A percentile compares a stretch with the other conserved stretches of the same genome.
phyloP scores from a whole-genome alignment of 306 rosid genomes.

The Sechiopsis laciniata region DNA sequence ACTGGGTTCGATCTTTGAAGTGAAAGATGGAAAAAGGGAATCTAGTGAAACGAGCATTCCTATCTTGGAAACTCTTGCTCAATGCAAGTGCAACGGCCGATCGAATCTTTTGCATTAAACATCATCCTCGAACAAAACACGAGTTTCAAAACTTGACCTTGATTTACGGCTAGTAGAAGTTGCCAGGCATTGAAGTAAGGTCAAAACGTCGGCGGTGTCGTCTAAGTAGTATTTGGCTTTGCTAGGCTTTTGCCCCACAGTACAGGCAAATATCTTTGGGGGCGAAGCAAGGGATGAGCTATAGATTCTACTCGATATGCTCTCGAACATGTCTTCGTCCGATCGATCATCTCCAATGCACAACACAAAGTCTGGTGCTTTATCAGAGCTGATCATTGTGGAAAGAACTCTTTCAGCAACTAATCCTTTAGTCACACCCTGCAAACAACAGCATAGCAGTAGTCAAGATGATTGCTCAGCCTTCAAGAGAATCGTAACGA shows the following conservation, averaged over 20 bases:
- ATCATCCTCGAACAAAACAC: conserved; percentile 32
- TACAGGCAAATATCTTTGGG: conserved; percentile 70
- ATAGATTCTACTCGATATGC: conserved; percentile 46
- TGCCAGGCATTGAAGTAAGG: conserved; percentile 49
- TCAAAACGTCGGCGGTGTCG: conserved; percentile 48
- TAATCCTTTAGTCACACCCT: conserved; percentile 67
- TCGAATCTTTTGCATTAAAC: conserved; percentile 24
- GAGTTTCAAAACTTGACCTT: conserved; percentile 27
- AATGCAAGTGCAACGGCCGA: conserved; percentile 16
- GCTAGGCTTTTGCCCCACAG: conserved; percentile 81
- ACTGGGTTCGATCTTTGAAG: not conserved
- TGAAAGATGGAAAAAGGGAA: conserved; percentile 7
- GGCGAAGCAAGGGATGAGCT: conserved; percentile 31
- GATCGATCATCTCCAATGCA: conserved; percentile 81
- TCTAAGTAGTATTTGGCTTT: conserved; percentile 79
- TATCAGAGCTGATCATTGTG: conserved; percentile 35
- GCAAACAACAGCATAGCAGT: conserved; percentile 17
- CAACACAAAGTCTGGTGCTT: conserved; percentile 57
- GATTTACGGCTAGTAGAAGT: conserved; percentile 31
- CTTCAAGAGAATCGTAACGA: conserved; percentile 12
- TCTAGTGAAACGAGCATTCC: conserved; percentile 6
- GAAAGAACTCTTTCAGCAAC: conserved; percentile 58
- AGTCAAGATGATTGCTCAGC: conserved; percentile 16
- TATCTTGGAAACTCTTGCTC: not conserved
- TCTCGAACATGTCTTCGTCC: conserved; percentile 82